phyloP scores from a whole-genome alignment of 1,284 basidiomycete species.

The Cystobasidium sp. region DNA sequence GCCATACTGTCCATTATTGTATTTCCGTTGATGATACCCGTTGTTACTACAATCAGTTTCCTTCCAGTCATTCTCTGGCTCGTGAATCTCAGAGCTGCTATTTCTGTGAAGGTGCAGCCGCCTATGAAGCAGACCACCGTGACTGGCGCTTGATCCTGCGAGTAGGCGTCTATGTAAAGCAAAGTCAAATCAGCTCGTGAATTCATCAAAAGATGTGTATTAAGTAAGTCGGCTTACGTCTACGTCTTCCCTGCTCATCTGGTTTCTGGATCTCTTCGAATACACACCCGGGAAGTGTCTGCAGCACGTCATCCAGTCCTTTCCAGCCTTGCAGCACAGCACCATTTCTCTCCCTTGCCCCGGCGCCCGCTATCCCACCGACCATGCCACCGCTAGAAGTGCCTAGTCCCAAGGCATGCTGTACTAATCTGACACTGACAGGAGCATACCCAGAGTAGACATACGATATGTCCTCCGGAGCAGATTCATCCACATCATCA shows the following conservation, averaged over 20 bases:
- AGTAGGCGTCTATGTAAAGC: background rate
- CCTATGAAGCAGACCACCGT: conserved; percentile 98
- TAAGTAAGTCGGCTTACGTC: conserved; percentile 45
- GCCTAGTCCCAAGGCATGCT: conserved; percentile 76
- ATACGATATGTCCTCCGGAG: conserved; percentile 89
- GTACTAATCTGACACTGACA: conserved; percentile 85
- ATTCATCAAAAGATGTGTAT: background rate
- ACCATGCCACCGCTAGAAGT: conserved; percentile 69
- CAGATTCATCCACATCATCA: conserved; percentile 73
- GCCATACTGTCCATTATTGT: conserved; percentile 46
- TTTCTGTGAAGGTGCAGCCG: conserved; percentile 95
- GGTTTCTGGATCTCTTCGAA: conserved; percentile 75
- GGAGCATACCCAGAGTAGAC: conserved; percentile 98
- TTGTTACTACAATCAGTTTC: conserved; percentile 49
- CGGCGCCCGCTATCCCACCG: conserved; percentile 62
- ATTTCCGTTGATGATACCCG: conserved; percentile 50
- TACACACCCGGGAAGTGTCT: conserved; percentile 78
- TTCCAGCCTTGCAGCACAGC: conserved; percentile 83
- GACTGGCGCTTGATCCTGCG: conserved; percentile 63
- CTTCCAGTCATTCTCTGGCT: conserved; percentile 59
- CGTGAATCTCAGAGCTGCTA: conserved; percentile 91
- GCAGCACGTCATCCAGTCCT: conserved; percentile 88
- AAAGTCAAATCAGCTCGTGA: background rate
- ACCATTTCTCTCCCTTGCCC: conserved; percentile 61
- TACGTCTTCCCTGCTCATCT: conserved; percentile 57